These are phyloP conservation scores for Plantago lanceolata DNA, from an alignment of 305 asterid genomes.

Conservation along the genomic window DNA sequence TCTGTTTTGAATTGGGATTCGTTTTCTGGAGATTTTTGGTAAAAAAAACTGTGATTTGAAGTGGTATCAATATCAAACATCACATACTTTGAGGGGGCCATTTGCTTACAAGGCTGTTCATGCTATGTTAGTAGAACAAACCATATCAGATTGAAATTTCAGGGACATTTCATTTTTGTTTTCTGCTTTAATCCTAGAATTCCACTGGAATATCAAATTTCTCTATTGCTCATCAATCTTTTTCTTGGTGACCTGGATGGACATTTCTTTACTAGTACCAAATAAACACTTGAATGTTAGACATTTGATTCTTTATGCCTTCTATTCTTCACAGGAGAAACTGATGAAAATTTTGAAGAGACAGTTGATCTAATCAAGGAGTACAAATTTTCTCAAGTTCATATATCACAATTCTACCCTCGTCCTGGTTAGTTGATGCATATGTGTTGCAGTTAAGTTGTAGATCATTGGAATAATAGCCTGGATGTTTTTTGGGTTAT, in stretches of 20 bases:
- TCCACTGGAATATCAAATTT: neutral
- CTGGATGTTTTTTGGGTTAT: neutral
- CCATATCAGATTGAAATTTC: too few relatives aligned
- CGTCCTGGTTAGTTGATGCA: slow-evolving; percentile 61
- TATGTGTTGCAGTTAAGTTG: neutral
- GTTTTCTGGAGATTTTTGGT: neutral
- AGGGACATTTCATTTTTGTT: neutral
- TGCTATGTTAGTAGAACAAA: neutral
- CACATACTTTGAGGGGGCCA: neutral
- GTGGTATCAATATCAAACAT: neutral
- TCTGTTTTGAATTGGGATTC: neutral
- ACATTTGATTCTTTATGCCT: slow-evolving; percentile 8
- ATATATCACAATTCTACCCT: slow-evolving; percentile 91
- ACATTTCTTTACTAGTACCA: neutral
- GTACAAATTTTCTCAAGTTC: slow-evolving; percentile 85
- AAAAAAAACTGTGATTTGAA: neutral
- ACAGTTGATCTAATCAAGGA: slow-evolving; percentile 76
- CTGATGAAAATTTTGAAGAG: slow-evolving; percentile 77
- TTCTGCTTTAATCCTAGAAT: neutral
- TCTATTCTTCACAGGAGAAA: slow-evolving; percentile 65
- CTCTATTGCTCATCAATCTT: neutral
- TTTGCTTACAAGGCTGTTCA: neutral
- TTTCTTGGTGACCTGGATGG: neutral
- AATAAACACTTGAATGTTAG: slow-evolving; percentile 1
- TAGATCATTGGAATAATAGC: neutral